These are phyloP conservation scores for Alternaria novae-zelandiae DNA, from an alignment of 2,329 filamentous ascomycete species.

Conservation along the genomic window DNA sequence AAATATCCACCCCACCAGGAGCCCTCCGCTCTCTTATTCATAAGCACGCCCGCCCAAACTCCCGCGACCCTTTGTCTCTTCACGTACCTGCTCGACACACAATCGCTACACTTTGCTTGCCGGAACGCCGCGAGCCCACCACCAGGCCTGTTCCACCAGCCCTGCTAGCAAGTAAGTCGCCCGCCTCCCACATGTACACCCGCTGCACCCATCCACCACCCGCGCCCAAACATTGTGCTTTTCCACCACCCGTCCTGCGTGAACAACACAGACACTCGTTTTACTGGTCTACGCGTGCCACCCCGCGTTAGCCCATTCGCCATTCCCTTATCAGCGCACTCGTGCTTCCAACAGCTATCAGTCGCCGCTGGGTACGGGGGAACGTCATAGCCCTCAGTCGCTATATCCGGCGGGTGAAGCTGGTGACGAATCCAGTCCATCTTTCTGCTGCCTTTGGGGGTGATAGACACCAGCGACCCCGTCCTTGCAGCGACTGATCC, in stretches of 20 bases:
- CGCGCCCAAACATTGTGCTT: slow-evolving; percentile 19
- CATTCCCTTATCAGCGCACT: slow-evolving; percentile 40
- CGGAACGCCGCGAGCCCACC: slow-evolving; percentile 35
- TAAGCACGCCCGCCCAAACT: slow-evolving; percentile 40
- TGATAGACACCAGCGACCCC: slow-evolving; percentile 15
- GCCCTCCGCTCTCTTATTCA: slow-evolving; percentile 40
- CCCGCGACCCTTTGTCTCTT: slow-evolving; percentile 23
- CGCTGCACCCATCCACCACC: slow-evolving; percentile 18
- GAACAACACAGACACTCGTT: slow-evolving; percentile 32
- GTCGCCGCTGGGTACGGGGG: slow-evolving; percentile 22
- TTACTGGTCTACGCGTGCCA: slow-evolving; percentile 15
- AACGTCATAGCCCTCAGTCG: slow-evolving; percentile 35
- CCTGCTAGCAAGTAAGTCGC: slow-evolving; percentile 39
- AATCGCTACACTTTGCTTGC: slow-evolving; percentile 39
- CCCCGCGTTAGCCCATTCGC: slow-evolving; percentile 45
- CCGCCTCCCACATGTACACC: slow-evolving; percentile 18
- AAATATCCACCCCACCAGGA: slow-evolving; percentile 45
- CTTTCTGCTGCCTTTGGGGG: slow-evolving; percentile 15
- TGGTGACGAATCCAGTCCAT: slow-evolving; percentile 29
- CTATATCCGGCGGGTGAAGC: slow-evolving; percentile 16
- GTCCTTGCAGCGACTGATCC: slow-evolving; percentile 11
- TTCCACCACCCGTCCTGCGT: slow-evolving; percentile 24
- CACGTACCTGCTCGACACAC: slow-evolving; percentile 13
- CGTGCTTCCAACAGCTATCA: slow-evolving; percentile 36
- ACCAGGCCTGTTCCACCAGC: slow-evolving; percentile 32